These are phyloP conservation scores for Fusarium sp. DNA, from an alignment of 2,329 filamentous ascomycete genomes.

Conservation along the genomic window DNA sequence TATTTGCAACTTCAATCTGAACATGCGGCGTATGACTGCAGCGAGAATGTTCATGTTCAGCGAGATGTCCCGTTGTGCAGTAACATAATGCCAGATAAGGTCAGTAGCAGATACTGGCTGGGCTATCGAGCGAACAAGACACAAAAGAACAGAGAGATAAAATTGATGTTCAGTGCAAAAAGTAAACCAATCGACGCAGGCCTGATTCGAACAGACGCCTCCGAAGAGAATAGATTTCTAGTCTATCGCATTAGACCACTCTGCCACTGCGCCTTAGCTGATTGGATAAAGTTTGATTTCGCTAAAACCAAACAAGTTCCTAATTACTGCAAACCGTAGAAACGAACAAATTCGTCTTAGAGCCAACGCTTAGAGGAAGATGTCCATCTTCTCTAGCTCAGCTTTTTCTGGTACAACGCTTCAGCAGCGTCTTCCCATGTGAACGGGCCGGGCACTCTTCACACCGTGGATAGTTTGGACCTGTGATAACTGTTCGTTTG, in stretches of 20 bases:
- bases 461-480: not conserved
- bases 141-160: not conserved
- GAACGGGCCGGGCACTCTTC: not conserved
- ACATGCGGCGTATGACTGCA: too few relatives aligned
- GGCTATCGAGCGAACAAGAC: not conserved
- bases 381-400: too few relatives aligned
- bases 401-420: too few relatives aligned
- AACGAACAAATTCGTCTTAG: too few relatives aligned
- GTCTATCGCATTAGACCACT: slow-evolving; percentile 34
- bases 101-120: accelerated
- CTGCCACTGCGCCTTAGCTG: slow-evolving; percentile 27
- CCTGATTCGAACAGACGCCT: slow-evolving; percentile 34
- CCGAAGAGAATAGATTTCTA: slow-evolving; percentile 33
- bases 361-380: too few relatives aligned
- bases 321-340: too few relatives aligned
- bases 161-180: not conserved
- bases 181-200: slow-evolving; percentile 20
- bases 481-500: not conserved
- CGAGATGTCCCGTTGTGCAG: too few relatives aligned
- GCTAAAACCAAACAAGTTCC: too few relatives aligned
- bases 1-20: accelerated
- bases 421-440: too few relatives aligned
- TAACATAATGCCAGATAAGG: too few relatives aligned
- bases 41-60: accelerated
- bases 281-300: not conserved